Evolutionary conservation across 1,284 basidiomycete species (phyloP).

Genomic region (Wolfiporia cocos): DNA sequence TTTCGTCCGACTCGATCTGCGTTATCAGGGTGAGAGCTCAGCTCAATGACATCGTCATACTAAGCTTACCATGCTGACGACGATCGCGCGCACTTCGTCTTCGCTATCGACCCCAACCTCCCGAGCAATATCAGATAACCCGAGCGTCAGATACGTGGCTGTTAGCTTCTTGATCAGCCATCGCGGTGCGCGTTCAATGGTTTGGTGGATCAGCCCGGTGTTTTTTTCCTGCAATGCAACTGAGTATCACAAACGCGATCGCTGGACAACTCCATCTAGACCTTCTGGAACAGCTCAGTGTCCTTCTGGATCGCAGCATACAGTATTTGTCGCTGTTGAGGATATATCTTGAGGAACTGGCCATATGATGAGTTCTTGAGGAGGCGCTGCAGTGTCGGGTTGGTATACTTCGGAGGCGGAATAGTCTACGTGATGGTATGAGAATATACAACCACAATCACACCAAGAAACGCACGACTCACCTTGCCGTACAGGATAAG

Average conservation of each 20-base stretch:
- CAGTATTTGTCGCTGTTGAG: slow-evolving; percentile 39
- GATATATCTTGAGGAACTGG: slow-evolving; percentile 57
- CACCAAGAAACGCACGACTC: slow-evolving; percentile 12
- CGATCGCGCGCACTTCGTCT: slow-evolving; percentile 48
- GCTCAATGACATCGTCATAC: too few species aligned
- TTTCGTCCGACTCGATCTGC: slow-evolving; percentile 67
- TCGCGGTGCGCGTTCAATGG: slow-evolving; percentile 58
- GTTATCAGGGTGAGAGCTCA: too few species aligned
- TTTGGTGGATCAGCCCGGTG: slow-evolving; percentile 59
- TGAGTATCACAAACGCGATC: slow-evolving; percentile 29
- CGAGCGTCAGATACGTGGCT: slow-evolving; percentile 71
- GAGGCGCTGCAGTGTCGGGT: slow-evolving; percentile 44
- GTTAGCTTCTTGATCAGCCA: slow-evolving; percentile 76
- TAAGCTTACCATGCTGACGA: slow-evolving; percentile 64
- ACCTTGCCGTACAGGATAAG: slow-evolving; percentile 70
- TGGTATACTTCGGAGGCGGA: slow-evolving; percentile 64
- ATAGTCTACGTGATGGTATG: slow-evolving; percentile 33
- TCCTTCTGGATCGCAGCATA: slow-evolving; percentile 47
- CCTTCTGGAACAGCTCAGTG: slow-evolving; percentile 48
- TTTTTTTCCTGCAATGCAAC: slow-evolving; percentile 56
- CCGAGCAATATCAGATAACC: slow-evolving; percentile 61
- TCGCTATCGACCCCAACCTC: slow-evolving; percentile 50
- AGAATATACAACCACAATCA: background rate
- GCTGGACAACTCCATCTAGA: slow-evolving; percentile 40
- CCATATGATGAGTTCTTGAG: slow-evolving; percentile 62